These are phyloP conservation scores for Malus domestica DNA, from an alignment of 306 rosid genomes.

Conservation along the genomic window ASM211411v1 NC_041805.1:553001-553500, in stretches of 20 bases:
- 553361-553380: slow-evolving; percentile 23
- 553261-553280: background rate
- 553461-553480: slow-evolving; percentile 14
- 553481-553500: slow-evolving; percentile 22
- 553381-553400: slow-evolving; percentile 31
- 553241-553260: background rate
- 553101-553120: too few species aligned
- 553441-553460: slow-evolving; percentile 38
- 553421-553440: slow-evolving; percentile 44
- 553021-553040: too few species aligned
- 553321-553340: background rate
- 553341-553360: slow-evolving; percentile 13
- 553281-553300: background rate
- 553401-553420: slow-evolving; percentile 26
- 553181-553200: background rate
- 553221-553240: background rate
- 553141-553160: too few species aligned
- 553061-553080: too few species aligned
- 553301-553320: background rate
- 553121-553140: too few species aligned
- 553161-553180: too few species aligned
- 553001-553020: too few species aligned
- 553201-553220: background rate
- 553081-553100: too few species aligned
- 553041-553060: too few species aligned